A percentile compares a stretch with the other conserved stretches of the same genome.
These are phyloP conservation scores for Xylariaceae sp. DNA, from an alignment of 2,329 filamentous ascomycete genomes.

Conservation along the genomic window DNA sequence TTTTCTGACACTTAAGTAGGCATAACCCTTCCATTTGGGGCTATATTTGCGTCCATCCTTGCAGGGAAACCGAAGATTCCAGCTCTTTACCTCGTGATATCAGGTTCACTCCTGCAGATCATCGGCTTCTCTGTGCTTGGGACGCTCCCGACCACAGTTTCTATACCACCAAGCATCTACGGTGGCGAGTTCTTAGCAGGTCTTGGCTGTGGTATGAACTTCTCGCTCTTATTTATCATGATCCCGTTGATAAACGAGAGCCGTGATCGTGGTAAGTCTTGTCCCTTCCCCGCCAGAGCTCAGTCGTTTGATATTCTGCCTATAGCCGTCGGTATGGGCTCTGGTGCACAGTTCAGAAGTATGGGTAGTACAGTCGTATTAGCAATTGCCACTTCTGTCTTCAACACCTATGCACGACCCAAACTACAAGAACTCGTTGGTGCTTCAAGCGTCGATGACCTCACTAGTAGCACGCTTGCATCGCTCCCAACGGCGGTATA, in stretches of 20 bases:
- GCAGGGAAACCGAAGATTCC: slow-evolving; percentile 11
- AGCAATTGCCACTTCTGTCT: slow-evolving; percentile 21
- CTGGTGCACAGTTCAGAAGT: slow-evolving; percentile 18
- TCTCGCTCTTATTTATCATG: slow-evolving; percentile 14
- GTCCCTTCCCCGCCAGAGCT: no score
- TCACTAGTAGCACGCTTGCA: background rate
- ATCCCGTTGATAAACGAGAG: slow-evolving; percentile 15
- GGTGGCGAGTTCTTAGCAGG: slow-evolving; percentile 15
- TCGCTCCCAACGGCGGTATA: slow-evolving; percentile 10
- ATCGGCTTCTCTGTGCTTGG: slow-evolving; percentile 15
- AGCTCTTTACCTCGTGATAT: slow-evolving; percentile 11
- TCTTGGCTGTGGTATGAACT: slow-evolving; percentile 16
- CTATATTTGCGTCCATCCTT: slow-evolving; percentile 9
- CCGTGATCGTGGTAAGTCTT: slow-evolving; percentile 19
- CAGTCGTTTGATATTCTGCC: no score
- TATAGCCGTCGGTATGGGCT: slow-evolving; percentile 21
- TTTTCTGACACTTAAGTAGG: no score
- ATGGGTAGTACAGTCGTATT: slow-evolving; percentile 20
- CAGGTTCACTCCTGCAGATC: slow-evolving; percentile 12
- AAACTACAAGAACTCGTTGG: slow-evolving; percentile 8
- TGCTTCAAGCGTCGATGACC: slow-evolving; percentile 1
- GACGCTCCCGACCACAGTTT: slow-evolving; percentile 6
- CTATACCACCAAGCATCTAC: slow-evolving; percentile 10
- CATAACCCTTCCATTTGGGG: slow-evolving; percentile 11
- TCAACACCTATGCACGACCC: slow-evolving; percentile 11